A percentile compares a stretch with the other conserved stretches of the same genome.
These are phyloP conservation scores for Naganishia randhawae DNA, from an alignment of 768 basidiomycete species.

Conservation along the genomic window DNA sequence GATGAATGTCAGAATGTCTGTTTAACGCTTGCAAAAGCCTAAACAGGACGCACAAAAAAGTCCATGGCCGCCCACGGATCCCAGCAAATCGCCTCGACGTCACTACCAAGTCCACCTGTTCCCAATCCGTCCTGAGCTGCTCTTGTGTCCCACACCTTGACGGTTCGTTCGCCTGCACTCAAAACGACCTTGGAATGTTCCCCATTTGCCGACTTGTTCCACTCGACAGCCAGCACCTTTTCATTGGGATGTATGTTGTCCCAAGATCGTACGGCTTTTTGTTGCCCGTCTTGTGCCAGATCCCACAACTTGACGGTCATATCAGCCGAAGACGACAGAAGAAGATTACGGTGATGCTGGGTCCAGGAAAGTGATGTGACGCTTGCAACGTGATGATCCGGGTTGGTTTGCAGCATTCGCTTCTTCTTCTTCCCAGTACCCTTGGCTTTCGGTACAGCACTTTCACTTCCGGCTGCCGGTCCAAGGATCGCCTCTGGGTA, in stretches of 20 bases:
- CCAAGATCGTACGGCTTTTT: conserved; percentile 75
- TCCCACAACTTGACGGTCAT: conserved; percentile 98
- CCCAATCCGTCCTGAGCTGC: conserved; percentile 76
- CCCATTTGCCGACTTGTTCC: conserved; percentile 63
- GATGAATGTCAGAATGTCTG: neutral
- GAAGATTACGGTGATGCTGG: conserved; percentile 74
- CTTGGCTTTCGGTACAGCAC: conserved; percentile 43
- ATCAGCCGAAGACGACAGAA: conserved; percentile 90
- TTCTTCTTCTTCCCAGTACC: conserved; percentile 97
- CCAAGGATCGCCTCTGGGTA: conserved; percentile 90
- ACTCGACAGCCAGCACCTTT: conserved; percentile 93
- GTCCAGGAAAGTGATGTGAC: conserved; percentile 95
- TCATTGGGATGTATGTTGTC: conserved; percentile 64
- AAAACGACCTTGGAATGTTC: conserved; percentile 79
- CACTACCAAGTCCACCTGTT: conserved; percentile 71
- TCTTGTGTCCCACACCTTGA: conserved; percentile 88
- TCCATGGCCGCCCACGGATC: conserved; percentile 86
- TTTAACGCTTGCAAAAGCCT: neutral
- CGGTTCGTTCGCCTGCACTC: conserved; percentile 89
- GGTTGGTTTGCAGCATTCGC: conserved; percentile 72
- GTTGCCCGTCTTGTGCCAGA: conserved; percentile 63
- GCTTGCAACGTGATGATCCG: conserved; percentile 83
- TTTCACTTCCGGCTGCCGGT: conserved; percentile 57
- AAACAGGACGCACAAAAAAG: conserved; percentile 67
- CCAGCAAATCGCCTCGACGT: conserved; percentile 91